Evolutionary conservation across 805 yeast genomes (phyloP).

Genomic region (Yueomyces sp.): DNA sequence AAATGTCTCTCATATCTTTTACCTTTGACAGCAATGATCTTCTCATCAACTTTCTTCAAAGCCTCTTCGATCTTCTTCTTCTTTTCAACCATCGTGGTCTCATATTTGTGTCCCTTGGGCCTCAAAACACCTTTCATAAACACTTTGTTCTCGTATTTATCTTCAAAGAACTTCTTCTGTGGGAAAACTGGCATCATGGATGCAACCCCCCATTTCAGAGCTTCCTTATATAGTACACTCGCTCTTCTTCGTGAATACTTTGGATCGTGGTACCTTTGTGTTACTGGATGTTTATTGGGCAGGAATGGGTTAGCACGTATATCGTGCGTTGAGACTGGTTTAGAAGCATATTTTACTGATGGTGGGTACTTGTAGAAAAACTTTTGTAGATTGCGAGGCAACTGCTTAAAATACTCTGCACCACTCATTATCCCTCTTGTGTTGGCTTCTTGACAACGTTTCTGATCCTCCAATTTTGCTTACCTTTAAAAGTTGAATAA

Average conservation of each 20-base stretch:
- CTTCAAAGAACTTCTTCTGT: conserved; percentile 58
- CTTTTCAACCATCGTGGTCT: conserved; percentile 49
- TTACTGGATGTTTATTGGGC: conserved; percentile 72
- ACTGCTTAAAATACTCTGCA: conserved; percentile 32
- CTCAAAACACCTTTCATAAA: conserved; percentile 62
- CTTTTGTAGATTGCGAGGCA: conserved; percentile 56
- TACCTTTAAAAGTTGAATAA: no score
- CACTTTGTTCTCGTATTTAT: conserved; percentile 56
- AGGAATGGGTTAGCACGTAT: conserved; percentile 75
- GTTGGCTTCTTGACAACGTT: no score
- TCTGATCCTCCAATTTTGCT: no score
- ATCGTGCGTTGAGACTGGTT: conserved; percentile 53
- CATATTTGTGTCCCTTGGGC: conserved; percentile 77
- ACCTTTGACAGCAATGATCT: conserved; percentile 53
- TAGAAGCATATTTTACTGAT: conserved; percentile 44
- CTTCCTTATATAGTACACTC: conserved; percentile 71
- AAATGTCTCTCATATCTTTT: conserved; percentile 31
- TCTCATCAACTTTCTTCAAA: conserved; percentile 49
- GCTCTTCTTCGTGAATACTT: conserved; percentile 70
- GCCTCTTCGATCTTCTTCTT: conserved; percentile 52
- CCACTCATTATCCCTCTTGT: background rate
- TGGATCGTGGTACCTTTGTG: conserved; percentile 66
- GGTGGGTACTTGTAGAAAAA: conserved; percentile 83
- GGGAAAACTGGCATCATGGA: conserved; percentile 50
- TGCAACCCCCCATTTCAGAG: conserved; percentile 65